Percentiles rank a stretch among this genome's conserved stretches.
Evolutionary conservation across 2,329 filamentous ascomycete genomes (phyloP).

Genomic region (Elsinoe fawcettii): DNA sequence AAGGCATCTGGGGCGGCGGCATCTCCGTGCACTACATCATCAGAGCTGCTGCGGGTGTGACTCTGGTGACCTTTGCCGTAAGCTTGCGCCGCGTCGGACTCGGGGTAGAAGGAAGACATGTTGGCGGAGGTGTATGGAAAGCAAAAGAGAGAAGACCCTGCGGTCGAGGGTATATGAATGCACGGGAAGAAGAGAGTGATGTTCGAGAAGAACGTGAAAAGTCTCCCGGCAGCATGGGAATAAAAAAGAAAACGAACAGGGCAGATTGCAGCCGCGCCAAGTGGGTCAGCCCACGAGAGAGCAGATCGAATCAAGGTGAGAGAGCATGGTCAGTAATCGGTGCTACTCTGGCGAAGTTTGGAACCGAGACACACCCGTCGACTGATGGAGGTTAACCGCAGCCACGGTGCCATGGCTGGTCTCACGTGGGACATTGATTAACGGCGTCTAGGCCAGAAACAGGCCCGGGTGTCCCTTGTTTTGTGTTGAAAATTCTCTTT

Average conservation of each 20-base stretch:
- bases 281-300: too few relatives aligned
- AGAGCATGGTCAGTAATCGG: not conserved
- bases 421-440: slow-evolving; percentile 12
- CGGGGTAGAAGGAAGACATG: slow-evolving; percentile 12
- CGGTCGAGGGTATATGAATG: not conserved
- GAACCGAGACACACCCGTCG: slow-evolving; percentile 1
- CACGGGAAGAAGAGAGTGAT: not conserved
- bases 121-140: not conserved
- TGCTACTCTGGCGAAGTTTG: not conserved
- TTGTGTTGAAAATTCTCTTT: not conserved
- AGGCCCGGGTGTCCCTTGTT: not conserved
- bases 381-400: not conserved
- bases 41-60: not conserved
- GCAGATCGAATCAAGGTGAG: not conserved
- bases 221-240: slow-evolving; percentile 10
- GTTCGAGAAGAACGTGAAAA: slow-evolving; percentile 6
- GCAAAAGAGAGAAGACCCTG: not conserved
- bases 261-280: slow-evolving; percentile 13
- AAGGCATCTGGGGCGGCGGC: slow-evolving; percentile 51
- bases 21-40: slow-evolving; percentile 7
- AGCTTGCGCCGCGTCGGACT: not conserved
- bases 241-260: slow-evolving; percentile 6
- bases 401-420: not conserved
- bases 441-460: slow-evolving; percentile 10
- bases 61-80: slow-evolving; percentile 4